A percentile compares a stretch with the other conserved stretches of the same genome.
Conservation (phyloP, 1,284 basidiomycete species). For the Leccinum subspadiceum region DNA sequence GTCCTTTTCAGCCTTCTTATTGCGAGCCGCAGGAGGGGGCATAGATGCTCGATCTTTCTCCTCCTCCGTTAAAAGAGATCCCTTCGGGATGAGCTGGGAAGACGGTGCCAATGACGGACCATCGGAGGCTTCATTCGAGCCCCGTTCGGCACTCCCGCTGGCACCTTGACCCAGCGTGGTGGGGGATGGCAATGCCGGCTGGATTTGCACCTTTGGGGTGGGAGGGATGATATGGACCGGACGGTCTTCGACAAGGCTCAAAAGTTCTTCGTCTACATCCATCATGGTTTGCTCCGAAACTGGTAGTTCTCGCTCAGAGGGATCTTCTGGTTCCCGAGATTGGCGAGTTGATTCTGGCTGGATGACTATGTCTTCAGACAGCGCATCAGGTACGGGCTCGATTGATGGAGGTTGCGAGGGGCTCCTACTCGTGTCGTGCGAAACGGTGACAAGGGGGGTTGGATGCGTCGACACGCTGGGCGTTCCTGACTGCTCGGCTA, state of each 20-base stretch:
- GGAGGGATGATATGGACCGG: constrained; percentile 3
- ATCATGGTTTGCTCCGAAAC: constrained; percentile 35
- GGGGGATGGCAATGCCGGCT: not conserved
- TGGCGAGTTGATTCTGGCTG: constrained; percentile 1
- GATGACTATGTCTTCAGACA: not conserved
- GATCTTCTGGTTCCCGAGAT: constrained; percentile 5
- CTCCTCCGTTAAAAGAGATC: constrained; percentile 13
- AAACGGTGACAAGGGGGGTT: not conserved
- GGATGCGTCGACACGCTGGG: not conserved
- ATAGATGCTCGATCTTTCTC: constrained; percentile 51
- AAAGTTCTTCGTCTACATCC: constrained; percentile 71
- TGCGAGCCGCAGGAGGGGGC: constrained; percentile 50
- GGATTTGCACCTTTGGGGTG: constrained; percentile 1
- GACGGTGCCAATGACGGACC: constrained; percentile 1
- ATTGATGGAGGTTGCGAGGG: constrained; percentile 8
- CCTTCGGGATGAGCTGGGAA: constrained; percentile 8
- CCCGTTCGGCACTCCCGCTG: not conserved
- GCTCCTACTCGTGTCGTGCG: constrained; percentile 10
- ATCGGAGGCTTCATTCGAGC: constrained; percentile 1
- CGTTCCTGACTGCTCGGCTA: constrained; percentile 1
- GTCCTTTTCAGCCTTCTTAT: constrained; percentile 29
- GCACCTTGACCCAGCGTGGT: not conserved
- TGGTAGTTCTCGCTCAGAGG: not conserved
- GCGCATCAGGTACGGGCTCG: not conserved
- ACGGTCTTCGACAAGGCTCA: constrained; percentile 61